Evolutionary conservation across 805 yeast species (phyloP).

Genomic region (Metschnikowia similis): DNA sequence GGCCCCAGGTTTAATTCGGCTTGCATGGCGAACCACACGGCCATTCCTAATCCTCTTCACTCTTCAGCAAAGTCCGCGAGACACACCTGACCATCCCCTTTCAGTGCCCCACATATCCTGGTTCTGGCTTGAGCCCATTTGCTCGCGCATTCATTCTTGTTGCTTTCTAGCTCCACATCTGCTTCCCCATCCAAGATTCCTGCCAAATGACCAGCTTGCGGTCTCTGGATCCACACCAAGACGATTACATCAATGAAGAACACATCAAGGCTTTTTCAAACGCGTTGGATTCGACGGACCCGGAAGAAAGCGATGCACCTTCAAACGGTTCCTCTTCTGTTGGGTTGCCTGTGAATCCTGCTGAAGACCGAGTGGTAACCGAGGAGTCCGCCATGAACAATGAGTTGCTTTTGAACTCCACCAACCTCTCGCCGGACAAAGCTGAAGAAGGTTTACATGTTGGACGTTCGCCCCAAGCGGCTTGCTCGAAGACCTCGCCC

Average conservation of each 20-base stretch:
- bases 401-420: not conserved
- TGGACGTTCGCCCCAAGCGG: not conserved
- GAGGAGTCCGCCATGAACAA: not conserved
- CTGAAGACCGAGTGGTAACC: slow-evolving; percentile 1
- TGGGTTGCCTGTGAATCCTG: slow-evolving; percentile 5
- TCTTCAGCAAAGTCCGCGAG: too few species aligned
- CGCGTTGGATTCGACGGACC: slow-evolving; percentile 37
- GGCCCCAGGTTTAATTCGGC: not conserved
- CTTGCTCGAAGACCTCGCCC: not conserved
- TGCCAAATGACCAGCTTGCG: slow-evolving; percentile 1
- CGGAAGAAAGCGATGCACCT: slow-evolving; percentile 15
- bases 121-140: too few species aligned
- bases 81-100: too few species aligned
- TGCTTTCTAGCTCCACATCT: too few species aligned
- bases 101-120: too few species aligned
- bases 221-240: slow-evolving; percentile 3
- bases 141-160: too few species aligned
- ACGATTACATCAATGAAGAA: slow-evolving; percentile 29
- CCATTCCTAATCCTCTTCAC: not conserved
- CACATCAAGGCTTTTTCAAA: slow-evolving; percentile 39
- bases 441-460: not conserved
- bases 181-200: not conserved
- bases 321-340: slow-evolving; percentile 6
- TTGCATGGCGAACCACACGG: not conserved
- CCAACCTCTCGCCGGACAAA: not conserved